Conservation (phyloP, 805 yeast species). For the Pichia nakasei region DNA sequence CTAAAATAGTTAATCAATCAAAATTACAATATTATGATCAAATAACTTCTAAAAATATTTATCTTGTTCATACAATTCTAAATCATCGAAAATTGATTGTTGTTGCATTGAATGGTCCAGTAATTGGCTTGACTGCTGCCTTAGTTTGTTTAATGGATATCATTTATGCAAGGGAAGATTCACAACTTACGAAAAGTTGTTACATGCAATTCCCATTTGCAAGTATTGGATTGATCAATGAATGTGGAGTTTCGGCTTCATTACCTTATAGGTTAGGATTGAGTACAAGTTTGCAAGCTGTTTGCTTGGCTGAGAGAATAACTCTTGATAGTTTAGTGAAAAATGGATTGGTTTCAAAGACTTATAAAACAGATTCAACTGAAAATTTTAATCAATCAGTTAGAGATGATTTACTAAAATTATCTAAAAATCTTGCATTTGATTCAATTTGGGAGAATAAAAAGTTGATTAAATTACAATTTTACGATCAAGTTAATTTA, state of each 20-base stretch:
- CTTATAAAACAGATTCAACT: constrained; percentile 32
- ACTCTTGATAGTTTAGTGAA: constrained; percentile 45
- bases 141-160: constrained; percentile 70
- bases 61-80: constrained; percentile 56
- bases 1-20: constrained; percentile 19
- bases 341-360: constrained; percentile 55
- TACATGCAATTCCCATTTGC: constrained; percentile 69
- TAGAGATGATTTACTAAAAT: constrained; percentile 26
- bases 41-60: constrained; percentile 54
- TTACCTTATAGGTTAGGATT: constrained; percentile 63
- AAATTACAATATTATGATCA: constrained; percentile 21
- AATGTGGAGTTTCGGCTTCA: constrained; percentile 68
- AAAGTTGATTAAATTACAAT: constrained; percentile 29
- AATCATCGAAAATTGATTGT: constrained; percentile 65
- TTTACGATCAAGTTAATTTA: constrained; percentile 30
- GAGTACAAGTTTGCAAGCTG: constrained; percentile 63
- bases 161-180: constrained; percentile 40
- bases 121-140: constrained; percentile 69
- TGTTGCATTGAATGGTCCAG: constrained; percentile 81
- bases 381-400: constrained; percentile 37
- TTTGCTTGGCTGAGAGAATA: constrained; percentile 61
- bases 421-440: constrained; percentile 37
- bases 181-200: background rate
- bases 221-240: constrained; percentile 73
- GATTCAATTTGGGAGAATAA: constrained; percentile 39